These are phyloP conservation scores for Albophoma yamanashiensis DNA, from an alignment of 2,329 filamentous ascomycete species.

Conservation along the genomic window DNA sequence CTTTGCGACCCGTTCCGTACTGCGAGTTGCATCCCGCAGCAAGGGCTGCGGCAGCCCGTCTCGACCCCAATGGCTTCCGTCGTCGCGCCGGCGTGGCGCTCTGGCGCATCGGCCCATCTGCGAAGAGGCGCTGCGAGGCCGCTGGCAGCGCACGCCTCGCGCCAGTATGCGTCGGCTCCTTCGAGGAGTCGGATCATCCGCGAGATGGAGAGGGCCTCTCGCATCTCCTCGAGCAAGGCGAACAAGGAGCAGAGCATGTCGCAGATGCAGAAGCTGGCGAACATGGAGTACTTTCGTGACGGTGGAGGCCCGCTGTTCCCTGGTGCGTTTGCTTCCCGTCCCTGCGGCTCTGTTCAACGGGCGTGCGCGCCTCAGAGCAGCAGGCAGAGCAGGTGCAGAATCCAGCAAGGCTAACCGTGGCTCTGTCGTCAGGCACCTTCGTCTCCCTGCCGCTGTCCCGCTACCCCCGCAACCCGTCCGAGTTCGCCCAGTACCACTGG, in stretches of 20 bases:
- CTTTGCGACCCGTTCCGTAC: neutral
- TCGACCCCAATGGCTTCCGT: constrained; percentile 5
- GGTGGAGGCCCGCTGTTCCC: constrained; percentile 23
- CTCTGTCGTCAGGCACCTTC: constrained; percentile 32
- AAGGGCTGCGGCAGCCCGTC: neutral
- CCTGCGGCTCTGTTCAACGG: neutral
- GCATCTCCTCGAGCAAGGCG: constrained; percentile 11
- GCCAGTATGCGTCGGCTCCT: constrained; percentile 14
- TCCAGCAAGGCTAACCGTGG: neutral
- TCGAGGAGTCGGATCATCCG: constrained; percentile 14
- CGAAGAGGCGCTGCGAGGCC: constrained; percentile 10
- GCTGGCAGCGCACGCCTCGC: constrained; percentile 11
- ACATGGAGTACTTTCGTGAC: constrained; percentile 20
- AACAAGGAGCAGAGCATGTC: constrained; percentile 19
- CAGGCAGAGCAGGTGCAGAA: neutral
- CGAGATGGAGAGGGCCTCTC: constrained; percentile 16
- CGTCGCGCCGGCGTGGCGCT: constrained; percentile 9
- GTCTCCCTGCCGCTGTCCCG: constrained; percentile 28
- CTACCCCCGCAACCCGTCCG: constrained; percentile 16
- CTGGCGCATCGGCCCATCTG: constrained; percentile 7
- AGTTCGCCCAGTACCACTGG: constrained; percentile 25
- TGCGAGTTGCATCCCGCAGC: neutral
- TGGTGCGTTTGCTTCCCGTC: constrained; percentile 8
- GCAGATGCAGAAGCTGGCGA: constrained; percentile 17
- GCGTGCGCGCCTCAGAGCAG: neutral